A percentile compares a stretch with the other conserved stretches of the same genome.
Conservation (phyloP, 208 protist species). For the Leishmania martiniquensis region DNA sequence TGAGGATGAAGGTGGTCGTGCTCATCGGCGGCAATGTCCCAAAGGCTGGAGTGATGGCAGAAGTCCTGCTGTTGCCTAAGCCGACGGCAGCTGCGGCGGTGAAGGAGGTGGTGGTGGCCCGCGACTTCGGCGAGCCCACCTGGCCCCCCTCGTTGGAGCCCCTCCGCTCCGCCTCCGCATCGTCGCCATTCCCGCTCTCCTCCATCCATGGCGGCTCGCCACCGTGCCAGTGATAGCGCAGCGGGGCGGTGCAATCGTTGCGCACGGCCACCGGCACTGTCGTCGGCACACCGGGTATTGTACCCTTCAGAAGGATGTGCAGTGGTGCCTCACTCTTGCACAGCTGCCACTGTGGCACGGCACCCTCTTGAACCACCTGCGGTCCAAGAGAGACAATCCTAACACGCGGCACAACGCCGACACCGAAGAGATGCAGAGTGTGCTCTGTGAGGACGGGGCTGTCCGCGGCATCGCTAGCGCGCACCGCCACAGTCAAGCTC, state of each 20-base stretch:
- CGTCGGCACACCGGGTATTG: conserved; percentile 57
- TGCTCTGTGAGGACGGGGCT: conserved; percentile 61
- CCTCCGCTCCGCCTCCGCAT: background rate
- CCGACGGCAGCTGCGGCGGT: conserved; percentile 14
- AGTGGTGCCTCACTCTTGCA: conserved; percentile 31
- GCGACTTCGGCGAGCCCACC: background rate
- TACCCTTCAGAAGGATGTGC: conserved; percentile 60
- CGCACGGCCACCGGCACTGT: conserved; percentile 51
- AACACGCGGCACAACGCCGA: conserved; percentile 73
- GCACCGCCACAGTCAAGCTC: conserved; percentile 51
- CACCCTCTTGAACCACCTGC: conserved; percentile 39
- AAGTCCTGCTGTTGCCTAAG: conserved; percentile 6
- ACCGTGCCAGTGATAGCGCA: conserved; percentile 66
- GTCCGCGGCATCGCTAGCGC: conserved; percentile 30
- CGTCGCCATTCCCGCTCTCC: background rate
- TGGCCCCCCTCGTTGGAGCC: background rate
- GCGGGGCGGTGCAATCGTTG: conserved; percentile 65
- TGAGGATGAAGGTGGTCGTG: conserved; percentile 30
- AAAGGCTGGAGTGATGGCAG: conserved; percentile 16
- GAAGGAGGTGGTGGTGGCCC: background rate
- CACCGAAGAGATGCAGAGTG: conserved; percentile 51
- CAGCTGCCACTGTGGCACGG: conserved; percentile 39
- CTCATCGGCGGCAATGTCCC: conserved; percentile 26
- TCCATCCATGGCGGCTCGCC: conserved; percentile 22
- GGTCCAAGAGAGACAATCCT: conserved; percentile 56